These are phyloP conservation scores for Striga asiatica DNA, from an alignment of 257 asterid species.

Conservation along the genomic window DNA sequence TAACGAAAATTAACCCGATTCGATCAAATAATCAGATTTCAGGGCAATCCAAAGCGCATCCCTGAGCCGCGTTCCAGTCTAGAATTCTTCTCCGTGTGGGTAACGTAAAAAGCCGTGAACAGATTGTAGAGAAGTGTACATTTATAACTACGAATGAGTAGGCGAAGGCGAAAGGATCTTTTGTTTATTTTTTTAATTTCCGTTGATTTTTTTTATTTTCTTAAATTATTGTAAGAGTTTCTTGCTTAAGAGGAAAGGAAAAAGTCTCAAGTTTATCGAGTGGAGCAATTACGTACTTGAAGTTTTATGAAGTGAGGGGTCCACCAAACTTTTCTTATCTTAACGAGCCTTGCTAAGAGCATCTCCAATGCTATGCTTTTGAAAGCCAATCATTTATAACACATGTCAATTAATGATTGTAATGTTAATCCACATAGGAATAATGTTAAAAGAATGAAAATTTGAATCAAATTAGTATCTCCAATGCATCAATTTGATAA, in stretches of 20 bases:
- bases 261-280: constrained; percentile 2
- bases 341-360: too few species aligned
- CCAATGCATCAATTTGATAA: too few species aligned
- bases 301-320: too few species aligned
- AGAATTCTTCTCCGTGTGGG: neutral
- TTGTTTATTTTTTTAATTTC: neutral
- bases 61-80: constrained; percentile 46
- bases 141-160: neutral
- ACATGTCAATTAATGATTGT: too few species aligned
- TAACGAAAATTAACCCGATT: too few species aligned
- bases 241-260: neutral
- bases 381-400: too few species aligned
- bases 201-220: neutral
- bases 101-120: neutral
- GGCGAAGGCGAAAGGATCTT: neutral
- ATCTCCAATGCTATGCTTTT: too few species aligned
- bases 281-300: too few species aligned
- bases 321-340: too few species aligned
- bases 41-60: constrained; percentile 35
- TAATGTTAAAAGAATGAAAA: too few species aligned
- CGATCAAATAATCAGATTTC: constrained; percentile 5
- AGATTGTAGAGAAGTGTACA: neutral
- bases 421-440: too few species aligned
- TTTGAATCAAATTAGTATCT: too few species aligned
- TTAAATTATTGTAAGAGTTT: neutral